phyloP scores from a whole-genome alignment of 768 basidiomycete genomes.

The Brasilioporus rufonigricans region DNA sequence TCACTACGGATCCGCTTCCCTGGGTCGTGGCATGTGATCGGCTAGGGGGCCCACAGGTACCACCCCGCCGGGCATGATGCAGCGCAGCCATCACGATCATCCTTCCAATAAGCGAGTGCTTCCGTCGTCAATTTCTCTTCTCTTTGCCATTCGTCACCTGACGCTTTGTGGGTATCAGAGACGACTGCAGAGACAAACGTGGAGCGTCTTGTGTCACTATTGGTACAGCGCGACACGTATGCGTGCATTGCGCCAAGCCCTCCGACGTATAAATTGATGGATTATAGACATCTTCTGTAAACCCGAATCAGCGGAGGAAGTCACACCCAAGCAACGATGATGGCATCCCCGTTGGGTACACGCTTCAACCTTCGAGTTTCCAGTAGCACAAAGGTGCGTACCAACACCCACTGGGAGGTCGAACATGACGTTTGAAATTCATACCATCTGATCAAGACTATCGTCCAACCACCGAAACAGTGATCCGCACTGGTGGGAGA shows the following conservation, averaged over 20 bases:
- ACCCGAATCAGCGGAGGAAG: background rate
- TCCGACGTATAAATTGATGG: background rate
- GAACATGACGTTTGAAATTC: background rate
- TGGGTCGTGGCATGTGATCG: background rate
- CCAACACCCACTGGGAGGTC: background rate
- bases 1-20: background rate
- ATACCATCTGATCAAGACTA: constrained; percentile 5
- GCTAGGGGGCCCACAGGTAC: constrained; percentile 3
- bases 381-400: background rate
- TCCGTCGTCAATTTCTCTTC: background rate
- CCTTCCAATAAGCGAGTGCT: background rate
- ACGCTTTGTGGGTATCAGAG: background rate
- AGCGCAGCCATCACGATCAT: background rate
- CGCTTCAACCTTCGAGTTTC: background rate
- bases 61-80: background rate
- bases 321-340: background rate
- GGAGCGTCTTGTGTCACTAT: background rate
- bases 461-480: background rate
- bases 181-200: background rate
- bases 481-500: background rate
- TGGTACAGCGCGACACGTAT: background rate
- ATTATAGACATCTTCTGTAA: background rate
- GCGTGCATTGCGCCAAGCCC: background rate
- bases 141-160: background rate
- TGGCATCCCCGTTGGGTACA: background rate